Percentiles rank a stretch among this genome's conserved stretches.
phyloP scores from a whole-genome alignment of 345 rosid genomes.

The Eucalyptus cladocalyx region DNA sequence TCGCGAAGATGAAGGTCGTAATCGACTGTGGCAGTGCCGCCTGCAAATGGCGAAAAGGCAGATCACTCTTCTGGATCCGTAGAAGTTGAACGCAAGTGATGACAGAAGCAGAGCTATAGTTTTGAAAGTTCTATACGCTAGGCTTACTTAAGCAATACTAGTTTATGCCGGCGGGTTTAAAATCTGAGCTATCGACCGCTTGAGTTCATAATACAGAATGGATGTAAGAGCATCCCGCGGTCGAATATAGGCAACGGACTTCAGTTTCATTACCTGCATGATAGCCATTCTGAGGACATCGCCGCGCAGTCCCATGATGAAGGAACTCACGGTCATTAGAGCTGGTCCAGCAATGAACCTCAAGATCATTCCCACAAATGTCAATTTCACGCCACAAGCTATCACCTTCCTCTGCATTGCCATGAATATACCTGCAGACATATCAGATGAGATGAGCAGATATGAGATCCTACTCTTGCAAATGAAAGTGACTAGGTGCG shows the following conservation, averaged over 20 bases:
- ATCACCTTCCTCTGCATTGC: conserved; percentile 68
- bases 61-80: neutral
- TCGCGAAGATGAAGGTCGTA: conserved; percentile 27
- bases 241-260: neutral
- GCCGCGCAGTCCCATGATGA: conserved; percentile 21
- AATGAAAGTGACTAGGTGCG: neutral
- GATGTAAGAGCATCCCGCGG: neutral
- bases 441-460: neutral
- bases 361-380: conserved; percentile 20
- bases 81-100: neutral
- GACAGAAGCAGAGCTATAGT: neutral
- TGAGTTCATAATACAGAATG: neutral
- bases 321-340: conserved; percentile 9
- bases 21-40: conserved; percentile 36
- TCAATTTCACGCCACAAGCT: conserved; percentile 51
- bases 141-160: neutral
- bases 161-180: neutral
- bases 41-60: neutral
- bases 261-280: conserved; percentile 14
- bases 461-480: neutral
- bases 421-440: conserved; percentile 72
- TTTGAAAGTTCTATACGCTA: neutral
- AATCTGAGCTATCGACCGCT: neutral
- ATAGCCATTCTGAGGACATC: conserved; percentile 21
- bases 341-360: conserved; percentile 30